A percentile compares a stretch with the other conserved stretches of the same genome.
These are phyloP conservation scores for Calonectria honghensis DNA, from an alignment of 2,329 filamentous ascomycete species.

Conservation along the genomic window DNA sequence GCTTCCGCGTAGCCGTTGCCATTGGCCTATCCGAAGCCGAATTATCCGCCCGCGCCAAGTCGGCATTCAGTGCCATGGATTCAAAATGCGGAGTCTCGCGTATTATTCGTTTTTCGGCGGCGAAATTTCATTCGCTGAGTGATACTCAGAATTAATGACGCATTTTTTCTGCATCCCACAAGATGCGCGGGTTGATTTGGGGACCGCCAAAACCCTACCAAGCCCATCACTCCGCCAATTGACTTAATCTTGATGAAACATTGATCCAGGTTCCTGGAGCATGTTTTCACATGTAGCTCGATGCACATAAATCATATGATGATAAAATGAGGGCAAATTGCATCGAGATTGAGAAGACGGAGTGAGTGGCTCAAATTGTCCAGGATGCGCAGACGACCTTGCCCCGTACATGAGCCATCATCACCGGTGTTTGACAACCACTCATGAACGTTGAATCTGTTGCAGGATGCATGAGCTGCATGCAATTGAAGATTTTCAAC, in stretches of 20 bases:
- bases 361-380: not conserved
- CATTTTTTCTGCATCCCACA: not conserved
- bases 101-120: not conserved
- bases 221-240: not conserved
- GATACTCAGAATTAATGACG: not conserved
- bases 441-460: not conserved
- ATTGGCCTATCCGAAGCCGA: slow-evolving; percentile 1
- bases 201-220: not conserved
- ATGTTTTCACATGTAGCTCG: no score
- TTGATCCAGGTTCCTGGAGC: not conserved
- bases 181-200: not conserved
- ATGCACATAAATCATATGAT: not conserved
- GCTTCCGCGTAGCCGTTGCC: slow-evolving; percentile 16
- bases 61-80: slow-evolving; percentile 21
- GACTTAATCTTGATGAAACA: not conserved
- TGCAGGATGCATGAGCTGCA: not conserved
- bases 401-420: not conserved
- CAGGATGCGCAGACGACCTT: not conserved
- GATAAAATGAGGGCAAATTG: not conserved
- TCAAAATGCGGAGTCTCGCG: not conserved
- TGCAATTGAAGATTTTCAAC: not conserved
- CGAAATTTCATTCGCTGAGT: not conserved
- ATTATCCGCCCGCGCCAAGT: slow-evolving; percentile 8
- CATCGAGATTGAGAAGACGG: not conserved
- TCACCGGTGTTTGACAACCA: not conserved